Evolutionary conservation across 2,329 filamentous ascomycete genomes (phyloP).

Genomic region (Fusarium illudens): DNA sequence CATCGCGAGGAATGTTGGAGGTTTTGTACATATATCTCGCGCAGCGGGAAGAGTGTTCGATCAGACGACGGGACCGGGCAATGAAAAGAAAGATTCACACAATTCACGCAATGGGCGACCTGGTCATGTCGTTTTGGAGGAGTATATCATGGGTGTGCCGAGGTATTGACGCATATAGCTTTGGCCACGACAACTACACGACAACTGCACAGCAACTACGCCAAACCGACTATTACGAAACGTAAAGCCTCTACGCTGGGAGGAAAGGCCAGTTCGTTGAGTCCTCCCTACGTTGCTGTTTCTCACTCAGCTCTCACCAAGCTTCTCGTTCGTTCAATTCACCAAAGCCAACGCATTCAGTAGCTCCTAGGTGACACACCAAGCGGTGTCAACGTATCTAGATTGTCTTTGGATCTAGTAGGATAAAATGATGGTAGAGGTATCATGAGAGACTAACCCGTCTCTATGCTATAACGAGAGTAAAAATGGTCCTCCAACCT

Average conservation of each 20-base stretch:
- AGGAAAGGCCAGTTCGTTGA: not conserved
- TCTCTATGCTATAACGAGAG: slow-evolving; percentile 28
- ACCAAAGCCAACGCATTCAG: not conserved
- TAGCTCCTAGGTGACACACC: not conserved
- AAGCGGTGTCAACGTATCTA: not conserved
- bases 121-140: not conserved
- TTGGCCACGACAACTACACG: not conserved
- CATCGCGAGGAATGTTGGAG: slow-evolving; percentile 7
- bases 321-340: not conserved
- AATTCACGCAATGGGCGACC: not conserved
- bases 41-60: slow-evolving; percentile 23
- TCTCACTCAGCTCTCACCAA: not conserved
- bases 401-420: slow-evolving; percentile 19
- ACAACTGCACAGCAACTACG: not conserved
- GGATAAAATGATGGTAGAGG: slow-evolving; percentile 8
- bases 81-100: slow-evolving; percentile 29
- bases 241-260: not conserved
- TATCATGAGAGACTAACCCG: slow-evolving; percentile 25
- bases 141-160: not conserved
- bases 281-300: not conserved
- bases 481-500: slow-evolving; percentile 28
- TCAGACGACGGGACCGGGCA: slow-evolving; percentile 31
- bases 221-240: not conserved
- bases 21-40: slow-evolving; percentile 41
- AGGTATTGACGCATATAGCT: not conserved